phyloP scores from a whole-genome alignment of 805 yeast species.

The Saturnispora bothae region DNA sequence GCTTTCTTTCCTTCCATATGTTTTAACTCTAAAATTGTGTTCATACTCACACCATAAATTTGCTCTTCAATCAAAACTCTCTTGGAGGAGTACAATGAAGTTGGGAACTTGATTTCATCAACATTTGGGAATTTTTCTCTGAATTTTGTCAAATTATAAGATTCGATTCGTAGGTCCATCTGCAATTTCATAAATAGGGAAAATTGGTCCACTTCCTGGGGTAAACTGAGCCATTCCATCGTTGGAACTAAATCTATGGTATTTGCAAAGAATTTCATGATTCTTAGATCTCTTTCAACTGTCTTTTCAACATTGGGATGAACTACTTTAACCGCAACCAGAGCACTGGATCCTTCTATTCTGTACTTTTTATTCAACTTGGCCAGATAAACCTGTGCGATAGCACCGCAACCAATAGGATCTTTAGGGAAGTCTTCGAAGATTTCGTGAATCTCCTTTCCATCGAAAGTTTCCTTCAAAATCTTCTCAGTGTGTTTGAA shows the following conservation, averaged over 20 bases:
- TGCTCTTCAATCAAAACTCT: conserved; percentile 78
- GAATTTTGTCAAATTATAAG: conserved; percentile 65
- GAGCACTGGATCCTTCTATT: conserved; percentile 30
- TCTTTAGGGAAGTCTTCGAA: conserved; percentile 65
- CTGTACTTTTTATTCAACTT: conserved; percentile 39
- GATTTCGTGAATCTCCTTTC: conserved; percentile 49
- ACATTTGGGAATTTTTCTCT: conserved; percentile 51
- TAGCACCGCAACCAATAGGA: conserved; percentile 96
- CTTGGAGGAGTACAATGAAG: conserved; percentile 59
- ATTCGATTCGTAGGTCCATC: conserved; percentile 83
- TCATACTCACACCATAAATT: conserved; percentile 76
- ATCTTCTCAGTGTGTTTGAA: conserved; percentile 47
- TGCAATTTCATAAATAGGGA: conserved; percentile 78
- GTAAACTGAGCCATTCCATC: conserved; percentile 95
- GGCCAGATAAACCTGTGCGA: conserved; percentile 89
- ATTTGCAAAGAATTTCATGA: conserved; percentile 75
- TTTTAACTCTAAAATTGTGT: conserved; percentile 44
- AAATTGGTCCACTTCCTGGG: conserved; percentile 88
- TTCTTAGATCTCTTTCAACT: conserved; percentile 69
- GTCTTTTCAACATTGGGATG: conserved; percentile 76
- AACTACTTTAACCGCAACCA: conserved; percentile 84
- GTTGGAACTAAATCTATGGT: conserved; percentile 69
- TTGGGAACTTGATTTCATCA: conserved; percentile 68
- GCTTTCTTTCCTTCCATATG: conserved; percentile 35
- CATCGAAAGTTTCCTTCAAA: conserved; percentile 48